Evolutionary conservation across 257 asterid genomes (phyloP).

Genomic region (Capsicum chinense): DNA sequence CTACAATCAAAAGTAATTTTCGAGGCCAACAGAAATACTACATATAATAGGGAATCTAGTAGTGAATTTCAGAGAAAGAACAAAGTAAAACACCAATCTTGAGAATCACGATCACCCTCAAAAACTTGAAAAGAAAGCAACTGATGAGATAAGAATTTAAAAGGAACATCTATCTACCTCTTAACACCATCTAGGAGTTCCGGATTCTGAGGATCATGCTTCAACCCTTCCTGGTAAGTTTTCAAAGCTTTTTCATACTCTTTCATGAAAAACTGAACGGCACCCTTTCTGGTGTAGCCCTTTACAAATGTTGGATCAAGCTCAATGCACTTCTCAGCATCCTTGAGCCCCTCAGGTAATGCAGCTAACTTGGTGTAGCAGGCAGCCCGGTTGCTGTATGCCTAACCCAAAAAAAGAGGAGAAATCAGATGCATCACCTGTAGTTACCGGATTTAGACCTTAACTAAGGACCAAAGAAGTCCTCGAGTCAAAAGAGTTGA

Average conservation of each 20-base stretch:
- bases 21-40: too few species aligned
- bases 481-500: not conserved
- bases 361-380: constrained; percentile 79
- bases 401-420: constrained; percentile 43
- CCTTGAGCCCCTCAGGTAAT: constrained; percentile 80
- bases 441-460: not conserved
- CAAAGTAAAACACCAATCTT: not conserved
- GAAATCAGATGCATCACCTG: not conserved
- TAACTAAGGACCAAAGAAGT: not conserved
- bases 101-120: not conserved
- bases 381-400: constrained; percentile 82
- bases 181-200: constrained; percentile 84
- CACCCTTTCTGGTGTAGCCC: constrained; percentile 77
- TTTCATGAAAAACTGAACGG: constrained; percentile 75
- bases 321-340: constrained; percentile 80
- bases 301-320: constrained; percentile 69
- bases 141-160: constrained; percentile 4
- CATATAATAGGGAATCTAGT: too few species aligned
- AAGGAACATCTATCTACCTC: constrained; percentile 52
- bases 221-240: constrained; percentile 82
- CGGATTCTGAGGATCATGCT: constrained; percentile 74
- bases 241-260: constrained; percentile 75
- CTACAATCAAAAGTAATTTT: too few species aligned
- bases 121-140: constrained; percentile 39
- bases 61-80: not conserved